Evolutionary conservation across 2,329 filamentous ascomycete genomes (phyloP), one percentile per base, ranked within the genome.

Genomic region (Claviceps sp.): DNA sequence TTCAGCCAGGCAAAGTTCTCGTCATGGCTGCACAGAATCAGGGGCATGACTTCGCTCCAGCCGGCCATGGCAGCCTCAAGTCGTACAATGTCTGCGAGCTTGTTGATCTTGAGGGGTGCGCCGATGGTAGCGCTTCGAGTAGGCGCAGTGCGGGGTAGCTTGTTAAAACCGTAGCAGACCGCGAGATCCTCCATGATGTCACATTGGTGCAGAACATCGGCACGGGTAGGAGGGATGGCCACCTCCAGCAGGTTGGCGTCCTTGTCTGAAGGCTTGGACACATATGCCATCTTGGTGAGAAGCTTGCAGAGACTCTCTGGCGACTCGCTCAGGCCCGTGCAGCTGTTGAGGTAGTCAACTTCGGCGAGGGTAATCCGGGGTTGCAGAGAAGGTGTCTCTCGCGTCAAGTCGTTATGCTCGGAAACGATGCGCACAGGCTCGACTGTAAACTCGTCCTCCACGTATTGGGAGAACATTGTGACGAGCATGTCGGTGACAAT

Each of bases 131-230:
- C 86, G 23, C 86, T 85, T 64, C 89, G 90, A 68, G 83, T 89
- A 8, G 90, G 89, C 62, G 91, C 88, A 47, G 85, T 82, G 50
- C 89, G 84, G 1, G 91, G 90, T 17, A 98, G 83, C 56, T 86
- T 88, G 76, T 98, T 98, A 79, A 95, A 98, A 58, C 94, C 93
- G 67, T 97, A 96, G 50, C 88, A 89, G 57, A 98, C 93, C 42
- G 89, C 93, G 20, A 94, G 83, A 65, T 98, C 94, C 71, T 98
- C 93, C 91, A 98, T 98, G 59, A 98, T 87, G 66, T 98, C 93
- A 61, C 89, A 94, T 64, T 96, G 86, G 68, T 98, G 93, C 36
- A 98, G 82, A 43, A 98, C 85, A 67, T 98, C 93, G 47, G 93
- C 91, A 56, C 93, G 82, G 46, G 90, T 97, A 36, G 90, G 81